Conservation (phyloP, 2,329 filamentous ascomycete genomes). For the Alternaria arborescens region DNA sequence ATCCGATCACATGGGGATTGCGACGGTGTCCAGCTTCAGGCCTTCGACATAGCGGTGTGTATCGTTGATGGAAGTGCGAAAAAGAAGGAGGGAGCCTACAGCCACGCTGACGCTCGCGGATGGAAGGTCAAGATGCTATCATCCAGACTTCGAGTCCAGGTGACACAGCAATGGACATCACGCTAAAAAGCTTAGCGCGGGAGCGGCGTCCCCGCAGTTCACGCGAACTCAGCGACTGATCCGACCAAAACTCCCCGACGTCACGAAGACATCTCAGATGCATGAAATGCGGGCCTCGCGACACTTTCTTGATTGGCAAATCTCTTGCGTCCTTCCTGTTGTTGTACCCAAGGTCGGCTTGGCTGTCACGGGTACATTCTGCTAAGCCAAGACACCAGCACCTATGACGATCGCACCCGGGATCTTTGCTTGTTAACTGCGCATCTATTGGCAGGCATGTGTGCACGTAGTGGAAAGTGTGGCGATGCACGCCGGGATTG, state of each 20-base stretch:
- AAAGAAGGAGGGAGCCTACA: not conserved
- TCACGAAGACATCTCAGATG: conserved; percentile 28
- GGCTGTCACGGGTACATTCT: not conserved
- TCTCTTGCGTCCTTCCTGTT: not conserved
- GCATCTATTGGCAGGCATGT: conserved; percentile 11
- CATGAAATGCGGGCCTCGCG: conserved; percentile 3
- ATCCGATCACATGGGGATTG: not conserved
- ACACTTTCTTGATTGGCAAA: not conserved
- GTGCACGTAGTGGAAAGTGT: not conserved
- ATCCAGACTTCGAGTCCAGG: conserved; percentile 13
- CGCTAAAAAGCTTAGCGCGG: conserved; percentile 22
- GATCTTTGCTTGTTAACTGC: not conserved
- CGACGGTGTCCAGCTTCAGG: not conserved
- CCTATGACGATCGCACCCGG: conserved; percentile 8
- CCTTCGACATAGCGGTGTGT: not conserved
- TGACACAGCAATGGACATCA: conserved; percentile 17
- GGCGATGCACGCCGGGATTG: conserved; percentile 7
- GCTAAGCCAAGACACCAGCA: not conserved
- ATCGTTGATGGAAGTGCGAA: not conserved
- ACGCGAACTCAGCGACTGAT: conserved; percentile 29
- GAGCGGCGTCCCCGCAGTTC: conserved; percentile 10
- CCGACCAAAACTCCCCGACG: conserved; percentile 10
- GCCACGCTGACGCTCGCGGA: not conserved
- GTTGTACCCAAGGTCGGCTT: not conserved
- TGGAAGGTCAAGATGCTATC: conserved; percentile 4